These are phyloP conservation scores for Polymyxa betae DNA, from an alignment of 208 protist species.

Conservation along the genomic window DNA sequence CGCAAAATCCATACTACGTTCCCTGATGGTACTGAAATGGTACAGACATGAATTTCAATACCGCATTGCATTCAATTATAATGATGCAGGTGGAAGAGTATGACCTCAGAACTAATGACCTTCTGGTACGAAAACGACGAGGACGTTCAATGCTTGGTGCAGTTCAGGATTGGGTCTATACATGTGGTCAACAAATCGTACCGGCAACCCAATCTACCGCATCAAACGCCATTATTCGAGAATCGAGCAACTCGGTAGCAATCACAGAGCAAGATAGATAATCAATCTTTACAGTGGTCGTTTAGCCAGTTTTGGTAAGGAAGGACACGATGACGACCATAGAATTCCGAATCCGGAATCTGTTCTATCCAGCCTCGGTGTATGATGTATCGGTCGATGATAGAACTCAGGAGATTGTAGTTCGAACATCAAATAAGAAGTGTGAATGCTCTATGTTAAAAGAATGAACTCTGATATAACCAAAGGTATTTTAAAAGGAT, in stretches of 20 bases:
- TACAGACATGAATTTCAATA: neutral
- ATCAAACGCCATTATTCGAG: neutral
- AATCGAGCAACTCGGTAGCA: constrained; percentile 22
- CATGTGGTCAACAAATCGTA: constrained; percentile 84
- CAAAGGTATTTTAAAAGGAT: constrained; percentile 85
- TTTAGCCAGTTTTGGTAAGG: constrained; percentile 78
- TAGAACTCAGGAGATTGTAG: constrained; percentile 77
- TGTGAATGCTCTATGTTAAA: constrained; percentile 9
- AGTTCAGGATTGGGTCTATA: constrained; percentile 80
- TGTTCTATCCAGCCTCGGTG: constrained; percentile 81
- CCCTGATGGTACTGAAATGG: constrained; percentile 82
- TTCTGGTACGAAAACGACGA: constrained; percentile 83
- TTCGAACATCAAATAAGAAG: constrained; percentile 91
- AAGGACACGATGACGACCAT: constrained; percentile 82
- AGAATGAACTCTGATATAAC: neutral
- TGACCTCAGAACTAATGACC: constrained; percentile 85
- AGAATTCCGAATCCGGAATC: constrained; percentile 85
- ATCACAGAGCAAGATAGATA: neutral
- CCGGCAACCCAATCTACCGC: neutral
- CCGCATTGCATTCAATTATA: neutral
- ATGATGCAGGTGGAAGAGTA: constrained; percentile 81
- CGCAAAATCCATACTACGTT: constrained; percentile 84
- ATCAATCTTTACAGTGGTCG: neutral
- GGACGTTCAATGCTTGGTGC: constrained; percentile 78
- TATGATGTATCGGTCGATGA: constrained; percentile 82